Base-by-base conservation (phyloP, 768 basidiomycete species). In the Boletus huronensis region DNA sequence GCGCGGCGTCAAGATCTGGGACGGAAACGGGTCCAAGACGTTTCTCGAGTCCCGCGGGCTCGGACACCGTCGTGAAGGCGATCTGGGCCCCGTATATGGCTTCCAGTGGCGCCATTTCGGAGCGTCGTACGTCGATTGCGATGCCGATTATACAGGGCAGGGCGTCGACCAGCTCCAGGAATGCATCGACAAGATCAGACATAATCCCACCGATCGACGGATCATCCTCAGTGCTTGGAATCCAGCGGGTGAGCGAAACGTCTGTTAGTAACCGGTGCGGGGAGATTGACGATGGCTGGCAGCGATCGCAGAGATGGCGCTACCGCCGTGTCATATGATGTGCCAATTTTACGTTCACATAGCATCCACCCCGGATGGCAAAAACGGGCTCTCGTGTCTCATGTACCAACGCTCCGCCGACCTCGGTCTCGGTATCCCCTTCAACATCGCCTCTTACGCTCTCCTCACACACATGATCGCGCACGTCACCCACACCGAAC, bases 391-490 rank as follows among this genome's bases (percentile, higher is more conserved):
- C 17, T 95, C 93, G 9, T 98, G 95, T 71, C 79, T 96, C 42
- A 94, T 98, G 93, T 98, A 87, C 75, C 96, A 98, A 67, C 90
- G 97, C 44, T 98, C 96, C 13, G 95, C 95, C 17, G 96, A 99
- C 69, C 82, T 98, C 8, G 96, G 96, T 1, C 90, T 99, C 36
- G 96, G 96, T 3, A 91, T 99, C 46, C 96, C 96, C 0, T 99
- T 99, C 82, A 99, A 99, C 72, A 98, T 99, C 72, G 97, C 96
- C 13, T 98, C 97, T 0, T 99, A 98, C 71, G 90, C 97, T 6
- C 82, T 99, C 21, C 83, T 99, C 50, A 97, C 95, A 0, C 94
- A 98, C 72, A 94, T 99, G 91, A 83, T 99, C 59, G 95, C 96
- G n/a, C 86, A 83, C 25, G 84, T 97, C 54, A 98, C 96, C 13